phyloP scores from a whole-genome alignment of 2,329 filamentous ascomycete genomes.

The Didymella arachidicola region DNA sequence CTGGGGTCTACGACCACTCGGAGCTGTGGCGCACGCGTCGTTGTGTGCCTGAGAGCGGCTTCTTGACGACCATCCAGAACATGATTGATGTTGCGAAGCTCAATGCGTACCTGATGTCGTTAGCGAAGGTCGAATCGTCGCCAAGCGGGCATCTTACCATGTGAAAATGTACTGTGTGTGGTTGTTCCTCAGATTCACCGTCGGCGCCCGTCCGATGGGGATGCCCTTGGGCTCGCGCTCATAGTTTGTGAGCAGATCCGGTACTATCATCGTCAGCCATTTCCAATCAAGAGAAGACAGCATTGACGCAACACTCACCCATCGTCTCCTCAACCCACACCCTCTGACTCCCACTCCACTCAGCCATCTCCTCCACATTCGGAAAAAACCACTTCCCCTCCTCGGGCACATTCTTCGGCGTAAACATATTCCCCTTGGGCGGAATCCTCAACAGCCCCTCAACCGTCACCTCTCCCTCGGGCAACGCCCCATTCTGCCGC shows the following conservation, averaged over 20 bases:
- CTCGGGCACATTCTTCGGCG: slow-evolving; percentile 85
- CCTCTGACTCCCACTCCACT: slow-evolving; percentile 78
- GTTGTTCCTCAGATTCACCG: slow-evolving; percentile 94
- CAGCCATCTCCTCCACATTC: slow-evolving; percentile 90
- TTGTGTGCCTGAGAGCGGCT: slow-evolving; percentile 76
- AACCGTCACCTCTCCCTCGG: slow-evolving; percentile 74
- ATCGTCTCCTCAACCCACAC: slow-evolving; percentile 97
- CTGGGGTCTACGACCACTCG: slow-evolving; percentile 67
- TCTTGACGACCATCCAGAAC: slow-evolving; percentile 94
- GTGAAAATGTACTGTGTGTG: slow-evolving; percentile 99
- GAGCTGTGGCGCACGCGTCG: slow-evolving; percentile 79
- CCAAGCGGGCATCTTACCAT: slow-evolving; percentile 69
- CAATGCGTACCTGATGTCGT: slow-evolving; percentile 76
- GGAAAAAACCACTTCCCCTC: slow-evolving; percentile 93
- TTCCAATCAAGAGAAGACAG: slow-evolving; percentile 2
- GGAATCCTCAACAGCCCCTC: slow-evolving; percentile 87
- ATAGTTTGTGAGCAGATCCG: slow-evolving; percentile 78
- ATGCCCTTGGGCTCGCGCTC: slow-evolving; percentile 81
- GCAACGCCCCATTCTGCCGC: slow-evolving; percentile 65
- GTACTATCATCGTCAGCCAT: slow-evolving; percentile 63
- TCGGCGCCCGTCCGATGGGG: slow-evolving; percentile 84
- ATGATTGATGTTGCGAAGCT: slow-evolving; percentile 88
- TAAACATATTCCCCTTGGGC: slow-evolving; percentile 98
- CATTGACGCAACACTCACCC: slow-evolving; percentile 61
- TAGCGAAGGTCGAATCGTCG: slow-evolving; percentile 15